These are phyloP conservation scores for Aspergillus cejpii DNA, from an alignment of 2,329 filamentous ascomycete species.

Conservation along the genomic window DNA sequence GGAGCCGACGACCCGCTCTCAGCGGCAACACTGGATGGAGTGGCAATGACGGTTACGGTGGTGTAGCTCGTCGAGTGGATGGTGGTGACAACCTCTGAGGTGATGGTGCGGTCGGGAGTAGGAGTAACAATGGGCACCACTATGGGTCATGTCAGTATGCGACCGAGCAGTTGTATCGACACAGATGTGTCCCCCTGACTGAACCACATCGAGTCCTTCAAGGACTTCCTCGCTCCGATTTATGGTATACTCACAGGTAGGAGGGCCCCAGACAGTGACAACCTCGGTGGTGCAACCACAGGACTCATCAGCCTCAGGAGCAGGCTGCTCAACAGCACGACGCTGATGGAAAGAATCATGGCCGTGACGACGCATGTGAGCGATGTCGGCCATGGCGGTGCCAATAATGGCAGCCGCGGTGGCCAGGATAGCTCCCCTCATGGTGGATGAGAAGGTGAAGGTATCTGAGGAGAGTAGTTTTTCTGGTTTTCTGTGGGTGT, in stretches of 20 bases:
- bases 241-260: conserved; percentile 49
- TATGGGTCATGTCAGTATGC: conserved; percentile 20
- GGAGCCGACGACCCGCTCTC: conserved; percentile 6
- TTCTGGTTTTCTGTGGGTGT: conserved; percentile 18
- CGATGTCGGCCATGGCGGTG: conserved; percentile 49
- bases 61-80: conserved; percentile 35
- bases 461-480: conserved; percentile 4
- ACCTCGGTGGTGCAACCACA: conserved; percentile 71
- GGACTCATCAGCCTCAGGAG: conserved; percentile 38
- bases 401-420: conserved; percentile 49
- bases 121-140: conserved; percentile 35
- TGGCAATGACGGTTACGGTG: conserved; percentile 32
- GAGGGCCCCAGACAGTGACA: conserved; percentile 61
- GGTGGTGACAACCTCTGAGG: conserved; percentile 29
- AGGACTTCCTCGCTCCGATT: not conserved
- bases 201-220: not conserved
- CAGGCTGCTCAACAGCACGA: conserved; percentile 24
- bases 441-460: conserved; percentile 43
- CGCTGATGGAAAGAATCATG: conserved; percentile 56
- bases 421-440: conserved; percentile 68
- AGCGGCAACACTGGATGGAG: conserved; percentile 11
- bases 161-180: too few relatives aligned
- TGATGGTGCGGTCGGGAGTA: conserved; percentile 20
- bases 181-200: too few relatives aligned
- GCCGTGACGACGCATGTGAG: conserved; percentile 50